phyloP scores from a whole-genome alignment of 768 basidiomycete species.

The Psilocybe subaeruginosa region DNA sequence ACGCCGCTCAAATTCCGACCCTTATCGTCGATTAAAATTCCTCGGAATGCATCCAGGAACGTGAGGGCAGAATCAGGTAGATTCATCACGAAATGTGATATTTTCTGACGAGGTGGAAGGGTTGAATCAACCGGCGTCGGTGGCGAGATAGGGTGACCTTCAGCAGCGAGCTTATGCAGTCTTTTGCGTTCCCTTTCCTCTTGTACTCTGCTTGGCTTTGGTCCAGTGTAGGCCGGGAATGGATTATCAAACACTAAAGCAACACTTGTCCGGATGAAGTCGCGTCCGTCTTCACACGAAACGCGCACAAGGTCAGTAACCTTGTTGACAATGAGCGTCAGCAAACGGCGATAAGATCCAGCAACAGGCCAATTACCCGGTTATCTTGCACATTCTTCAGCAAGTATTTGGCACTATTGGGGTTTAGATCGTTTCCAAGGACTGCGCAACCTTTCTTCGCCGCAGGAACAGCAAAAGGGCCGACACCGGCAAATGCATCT shows the following conservation, averaged over 20 bases:
- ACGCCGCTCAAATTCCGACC: constrained; percentile 44
- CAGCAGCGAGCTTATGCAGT: constrained; percentile 28
- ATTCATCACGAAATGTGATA: constrained; percentile 97
- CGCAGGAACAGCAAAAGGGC: constrained; percentile 93
- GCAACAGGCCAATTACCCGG: constrained; percentile 47
- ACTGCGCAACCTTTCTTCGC: constrained; percentile 91
- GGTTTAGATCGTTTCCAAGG: constrained; percentile 94
- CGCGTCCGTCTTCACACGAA: constrained; percentile 83
- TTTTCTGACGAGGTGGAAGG: constrained; percentile 48
- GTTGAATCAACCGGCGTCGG: constrained; percentile 14
- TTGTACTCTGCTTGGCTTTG: constrained; percentile 49
- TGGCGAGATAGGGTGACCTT: constrained; percentile 16
- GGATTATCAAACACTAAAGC: constrained; percentile 61
- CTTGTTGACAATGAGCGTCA: constrained; percentile 37
- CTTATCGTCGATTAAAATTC: constrained; percentile 51
- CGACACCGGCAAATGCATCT: constrained; percentile 97
- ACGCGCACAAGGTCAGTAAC: constrained; percentile 71
- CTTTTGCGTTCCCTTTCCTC: constrained; percentile 42
- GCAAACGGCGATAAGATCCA: constrained; percentile 5
- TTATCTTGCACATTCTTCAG: constrained; percentile 74
- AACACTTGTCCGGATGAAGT: constrained; percentile 74
- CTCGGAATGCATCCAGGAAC: constrained; percentile 89
- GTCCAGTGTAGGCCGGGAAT: constrained; percentile 60
- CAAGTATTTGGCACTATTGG: constrained; percentile 81
- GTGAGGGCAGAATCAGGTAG: constrained; percentile 89